Percentiles rank a stretch among this genome's conserved stretches.
Evolutionary conservation across 176 grass and related monocot genomes (phyloP).

Genomic region (Luzula sylvatica): DNA sequence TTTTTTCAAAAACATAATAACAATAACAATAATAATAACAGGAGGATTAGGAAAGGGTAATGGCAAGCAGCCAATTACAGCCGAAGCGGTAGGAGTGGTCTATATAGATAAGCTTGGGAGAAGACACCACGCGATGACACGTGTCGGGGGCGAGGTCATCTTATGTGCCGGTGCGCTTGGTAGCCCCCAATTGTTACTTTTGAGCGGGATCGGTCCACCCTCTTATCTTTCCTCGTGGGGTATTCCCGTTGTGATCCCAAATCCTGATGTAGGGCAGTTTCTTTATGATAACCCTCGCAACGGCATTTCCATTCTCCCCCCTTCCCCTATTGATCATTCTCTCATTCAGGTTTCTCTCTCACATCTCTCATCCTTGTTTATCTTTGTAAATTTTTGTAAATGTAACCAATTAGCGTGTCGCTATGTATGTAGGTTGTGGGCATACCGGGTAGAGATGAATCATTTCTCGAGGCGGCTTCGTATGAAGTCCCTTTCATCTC

Average conservation of each 20-base stretch:
- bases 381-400: background rate
- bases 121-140: constrained; percentile 49
- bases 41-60: constrained; percentile 12
- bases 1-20: background rate
- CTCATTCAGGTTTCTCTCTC: constrained; percentile 41
- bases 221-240: constrained; percentile 47
- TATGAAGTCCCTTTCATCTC: constrained; percentile 57
- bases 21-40: background rate
- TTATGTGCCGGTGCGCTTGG: constrained; percentile 66
- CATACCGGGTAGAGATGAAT: constrained; percentile 42
- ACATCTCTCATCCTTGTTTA: background rate
- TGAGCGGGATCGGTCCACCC: constrained; percentile 61
- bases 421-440: constrained; percentile 42
- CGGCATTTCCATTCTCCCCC: constrained; percentile 62
- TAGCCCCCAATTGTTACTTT: constrained; percentile 64
- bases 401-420: background rate
- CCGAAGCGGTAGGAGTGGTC: constrained; percentile 41
- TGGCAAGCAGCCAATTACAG: constrained; percentile 13
- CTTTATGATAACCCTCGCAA: constrained; percentile 86
- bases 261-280: constrained; percentile 49
- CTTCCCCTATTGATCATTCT: constrained; percentile 59
- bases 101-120: constrained; percentile 56
- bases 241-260: constrained; percentile 43
- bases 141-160: constrained; percentile 67
- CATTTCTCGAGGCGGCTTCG: constrained; percentile 71